Evolutionary conservation across 1,284 basidiomycete species (phyloP), one percentile per base, ranked within the genome.

Genomic region (Caloboletus firmus): DNA sequence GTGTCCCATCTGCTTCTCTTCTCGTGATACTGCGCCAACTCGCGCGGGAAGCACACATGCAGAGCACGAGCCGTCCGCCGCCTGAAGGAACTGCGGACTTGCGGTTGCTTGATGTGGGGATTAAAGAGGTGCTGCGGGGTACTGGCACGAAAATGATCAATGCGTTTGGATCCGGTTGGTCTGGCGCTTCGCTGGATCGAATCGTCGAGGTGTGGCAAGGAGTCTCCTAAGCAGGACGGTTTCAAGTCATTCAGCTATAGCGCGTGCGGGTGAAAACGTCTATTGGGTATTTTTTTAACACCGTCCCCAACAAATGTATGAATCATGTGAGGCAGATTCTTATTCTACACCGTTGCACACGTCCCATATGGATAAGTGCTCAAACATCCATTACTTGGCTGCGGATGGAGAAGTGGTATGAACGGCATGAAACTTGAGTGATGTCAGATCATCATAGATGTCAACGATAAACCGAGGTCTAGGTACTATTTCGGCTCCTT

Each of bases 101-200:
- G 18, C 63, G 56, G 12, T 65, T 68, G 15, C 69, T 89, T 43
- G 82, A 85, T 57, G 64, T 76, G 51, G 87, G 84, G 4, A 85
- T 90, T 59, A 83, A 79, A 61, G 82, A 87, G 60, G 84, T 89
- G 17, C 61, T 88, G 58, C 83, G 86, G 60, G 76, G 78, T 2
- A 82, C 86, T 0, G 87, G 87, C 5, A 81, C 80, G 2, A 84
- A 81, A 64, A 80, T 89, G 79, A 83, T 82, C 20, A 81, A 83
- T 5, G 76, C 79, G 10, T 68, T 87, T 34, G 86, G 84, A 2
- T 79, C 82, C 0, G 87, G 85, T 7, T 89, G 87, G 87, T 80
- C 81, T 18, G 77, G 81, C 20, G 73, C 79, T 49, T 84, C 82
- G 10, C 62, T 89, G 56, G 80, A 86, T 59, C 84, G 87, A 54